These are phyloP conservation scores for Cucurbita argyrosperma DNA, from an alignment of 306 rosid species.

Conservation along the genomic window DNA sequence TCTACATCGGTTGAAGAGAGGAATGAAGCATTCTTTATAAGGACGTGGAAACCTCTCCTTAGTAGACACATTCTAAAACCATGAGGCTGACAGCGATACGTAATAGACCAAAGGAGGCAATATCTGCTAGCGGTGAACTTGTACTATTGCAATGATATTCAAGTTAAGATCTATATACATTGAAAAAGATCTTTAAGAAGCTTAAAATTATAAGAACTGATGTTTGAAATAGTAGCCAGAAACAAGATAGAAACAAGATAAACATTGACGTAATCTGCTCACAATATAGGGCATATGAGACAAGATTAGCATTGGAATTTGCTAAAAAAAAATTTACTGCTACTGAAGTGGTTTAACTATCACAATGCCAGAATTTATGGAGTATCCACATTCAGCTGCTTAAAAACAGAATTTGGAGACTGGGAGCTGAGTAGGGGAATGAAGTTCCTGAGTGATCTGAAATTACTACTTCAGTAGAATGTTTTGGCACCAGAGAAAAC, in stretches of 20 bases:
- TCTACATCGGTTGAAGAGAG: no score
- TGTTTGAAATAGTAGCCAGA: neutral
- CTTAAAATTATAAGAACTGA: no score
- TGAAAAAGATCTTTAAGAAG: no score
- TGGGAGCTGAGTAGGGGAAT: neutral
- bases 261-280: neutral
- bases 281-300: neutral
- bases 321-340: neutral
- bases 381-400: neutral
- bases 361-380: neutral
- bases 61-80: no score
- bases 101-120: no score
- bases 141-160: no score
- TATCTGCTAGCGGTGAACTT: no score
- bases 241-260: neutral
- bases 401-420: neutral
- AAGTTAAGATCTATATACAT: no score
- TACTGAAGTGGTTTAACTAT: neutral
- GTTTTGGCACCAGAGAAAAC: neutral
- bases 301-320: neutral
- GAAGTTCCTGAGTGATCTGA: neutral
- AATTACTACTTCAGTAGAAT: neutral
- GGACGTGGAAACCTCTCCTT: no score
- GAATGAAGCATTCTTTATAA: no score
- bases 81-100: no score